Base-by-base conservation (phyloP, 2,329 filamentous ascomycete genomes). In the Volutella citrinella region DNA sequence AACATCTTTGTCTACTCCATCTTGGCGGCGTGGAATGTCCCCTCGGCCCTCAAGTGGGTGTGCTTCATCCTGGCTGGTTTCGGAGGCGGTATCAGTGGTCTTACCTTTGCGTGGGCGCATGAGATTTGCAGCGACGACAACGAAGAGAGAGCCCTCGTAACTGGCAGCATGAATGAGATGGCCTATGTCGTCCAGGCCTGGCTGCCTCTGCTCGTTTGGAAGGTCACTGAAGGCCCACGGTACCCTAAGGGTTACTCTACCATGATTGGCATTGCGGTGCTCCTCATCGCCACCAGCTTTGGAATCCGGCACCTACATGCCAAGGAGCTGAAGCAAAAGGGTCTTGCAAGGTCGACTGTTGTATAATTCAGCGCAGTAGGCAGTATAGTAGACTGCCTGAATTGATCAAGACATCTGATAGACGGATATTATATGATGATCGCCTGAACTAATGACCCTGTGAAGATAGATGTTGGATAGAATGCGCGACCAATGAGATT, bases 141-240 rank as follows among this genome's bases (percentile, higher is more conserved):
- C 34, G 80, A 86, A 55, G 81, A 85, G 59, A 65, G 80, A 9
- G 80, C 82, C 0, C 62, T 87, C 5, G 78, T 85, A 1, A 71
- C 81, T 1, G 81, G 69, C 0, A 61, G 68, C 12, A 85, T 85
- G 78, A 86, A 85, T 40, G 73, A 82, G 51, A 72, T 85, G 63
- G 80, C 80, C 0, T 84, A 84, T 40, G 78, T 84, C 2, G 59
- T 87, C 26, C 80, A 85, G 50, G 78, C 80, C 0, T 86, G 81
- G 81, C 54, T 87, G 25, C 82, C 82, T 7, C 66, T 82, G 19
- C 52, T 83, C 8, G 69, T 83, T 9, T 84, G 80, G 80, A 74
- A 79, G 58, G 76, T 80, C 50, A 66, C 79, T 1, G 77, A 83
- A 36, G 75, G 72, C 1, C 80, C 80, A 1, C 44, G 61, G 26